Percentiles rank a stretch among this genome's conserved stretches.
Evolutionary conservation across 148 eudicot species (phyloP).

Genomic region (Rhododendron ferrugineum): DNA sequence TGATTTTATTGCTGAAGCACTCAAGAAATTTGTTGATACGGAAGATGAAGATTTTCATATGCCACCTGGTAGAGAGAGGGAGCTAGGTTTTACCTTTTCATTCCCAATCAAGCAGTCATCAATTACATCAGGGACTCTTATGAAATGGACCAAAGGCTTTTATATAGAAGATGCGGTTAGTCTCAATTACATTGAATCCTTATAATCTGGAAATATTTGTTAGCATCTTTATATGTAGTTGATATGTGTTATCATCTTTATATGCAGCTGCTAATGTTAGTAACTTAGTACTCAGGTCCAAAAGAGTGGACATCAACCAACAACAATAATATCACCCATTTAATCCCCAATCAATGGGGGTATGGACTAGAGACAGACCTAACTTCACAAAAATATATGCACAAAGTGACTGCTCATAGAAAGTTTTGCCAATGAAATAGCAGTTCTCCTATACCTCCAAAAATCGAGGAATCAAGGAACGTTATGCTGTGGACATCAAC

Average conservation of each 20-base stretch:
- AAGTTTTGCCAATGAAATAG: not conserved
- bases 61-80: constrained; percentile 76
- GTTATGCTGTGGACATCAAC: not conserved
- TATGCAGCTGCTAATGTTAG: not conserved
- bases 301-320: not conserved
- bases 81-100: constrained; percentile 96
- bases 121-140: constrained; percentile 70
- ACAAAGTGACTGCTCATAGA: not conserved
- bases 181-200: constrained; percentile 5
- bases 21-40: constrained; percentile 80
- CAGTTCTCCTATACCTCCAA: not conserved
- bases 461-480: not conserved
- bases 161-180: constrained; percentile 68
- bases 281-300: not conserved
- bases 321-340: not conserved
- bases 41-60: constrained; percentile 79
- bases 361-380: not conserved
- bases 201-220: not conserved
- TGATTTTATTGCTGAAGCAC: constrained; percentile 78
- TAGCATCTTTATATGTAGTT: not conserved
- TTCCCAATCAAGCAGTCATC: constrained; percentile 90
- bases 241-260: not conserved
- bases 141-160: constrained; percentile 97
- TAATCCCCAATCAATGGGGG: not conserved
- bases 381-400: not conserved